Evolutionary conservation across 495 filamentous ascomycete genomes (phyloP).

Genomic region (Aspergillus sclerotioniger): DNA sequence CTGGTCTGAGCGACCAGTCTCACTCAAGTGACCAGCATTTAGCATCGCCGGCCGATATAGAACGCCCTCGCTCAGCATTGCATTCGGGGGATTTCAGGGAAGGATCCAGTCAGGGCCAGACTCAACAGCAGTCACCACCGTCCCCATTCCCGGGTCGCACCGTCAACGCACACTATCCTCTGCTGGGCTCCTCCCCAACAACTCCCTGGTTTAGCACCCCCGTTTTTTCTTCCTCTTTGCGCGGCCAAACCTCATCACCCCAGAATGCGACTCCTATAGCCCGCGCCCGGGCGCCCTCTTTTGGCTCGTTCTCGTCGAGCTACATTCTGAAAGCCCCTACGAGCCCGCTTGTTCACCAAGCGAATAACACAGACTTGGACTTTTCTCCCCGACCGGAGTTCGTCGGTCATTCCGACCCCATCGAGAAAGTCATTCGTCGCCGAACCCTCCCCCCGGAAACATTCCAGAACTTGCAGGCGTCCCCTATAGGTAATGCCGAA

Average conservation of each 20-base stretch:
- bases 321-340: constrained; percentile 87
- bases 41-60: constrained; percentile 57
- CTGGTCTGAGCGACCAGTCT: not conserved
- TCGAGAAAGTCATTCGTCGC: constrained; percentile 51
- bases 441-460: constrained; percentile 61
- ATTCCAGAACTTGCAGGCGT: constrained; percentile 43
- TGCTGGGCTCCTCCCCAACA: constrained; percentile 44
- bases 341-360: constrained; percentile 86
- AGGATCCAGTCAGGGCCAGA: constrained; percentile 37
- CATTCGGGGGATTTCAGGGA: constrained; percentile 87
- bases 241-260: constrained; percentile 15
- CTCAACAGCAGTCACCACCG: constrained; percentile 21
- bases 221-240: constrained; percentile 20
- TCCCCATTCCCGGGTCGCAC: constrained; percentile 23
- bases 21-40: constrained; percentile 22
- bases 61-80: constrained; percentile 80
- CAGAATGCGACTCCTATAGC: constrained; percentile 19
- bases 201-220: constrained; percentile 48
- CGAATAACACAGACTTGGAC: constrained; percentile 82
- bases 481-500: constrained; percentile 24
- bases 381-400: constrained; percentile 47
- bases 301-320: constrained; percentile 75
- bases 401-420: constrained; percentile 30
- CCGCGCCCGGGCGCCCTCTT: constrained; percentile 56
- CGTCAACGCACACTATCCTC: constrained; percentile 18